Conservation (phyloP, 2,329 filamentous ascomycete genomes). For the Talaromyces sp. region DNA sequence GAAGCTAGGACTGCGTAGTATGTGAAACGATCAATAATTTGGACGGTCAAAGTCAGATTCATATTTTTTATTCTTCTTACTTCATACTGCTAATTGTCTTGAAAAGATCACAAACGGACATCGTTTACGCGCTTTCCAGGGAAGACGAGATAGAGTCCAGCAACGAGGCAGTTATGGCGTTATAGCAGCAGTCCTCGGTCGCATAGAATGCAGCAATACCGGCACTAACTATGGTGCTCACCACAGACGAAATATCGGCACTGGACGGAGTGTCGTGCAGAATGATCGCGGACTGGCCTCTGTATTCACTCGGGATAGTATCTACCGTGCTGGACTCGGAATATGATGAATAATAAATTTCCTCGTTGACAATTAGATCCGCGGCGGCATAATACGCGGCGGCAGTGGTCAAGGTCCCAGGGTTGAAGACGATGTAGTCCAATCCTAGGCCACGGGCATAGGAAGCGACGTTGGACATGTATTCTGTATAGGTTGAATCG, state of each 20-base stretch:
- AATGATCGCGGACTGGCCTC: constrained; percentile 11
- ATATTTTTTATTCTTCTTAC: neutral
- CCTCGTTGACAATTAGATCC: constrained; percentile 10
- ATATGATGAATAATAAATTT: constrained; percentile 11
- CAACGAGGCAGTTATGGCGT: neutral
- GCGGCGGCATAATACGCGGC: constrained; percentile 12
- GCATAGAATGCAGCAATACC: constrained; percentile 13
- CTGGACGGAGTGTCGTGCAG: constrained; percentile 10
- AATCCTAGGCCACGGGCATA: constrained; percentile 7
- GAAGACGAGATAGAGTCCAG: constrained; percentile 5
- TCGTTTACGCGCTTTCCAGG: neutral
- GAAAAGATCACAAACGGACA: neutral
- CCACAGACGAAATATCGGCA: constrained; percentile 7
- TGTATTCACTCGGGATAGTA: neutral
- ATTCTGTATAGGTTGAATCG: neutral
- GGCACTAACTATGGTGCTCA: neutral
- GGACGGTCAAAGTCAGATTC: neutral
- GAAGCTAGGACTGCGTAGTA: neutral
- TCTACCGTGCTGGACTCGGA: neutral
- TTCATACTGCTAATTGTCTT: neutral
- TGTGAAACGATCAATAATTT: neutral
- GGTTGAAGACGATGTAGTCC: constrained; percentile 13
- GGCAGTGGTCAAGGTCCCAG: constrained; percentile 7
- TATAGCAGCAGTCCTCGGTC: constrained; percentile 15
- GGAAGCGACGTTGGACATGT: constrained; percentile 6